Percentiles rank a stretch among this genome's conserved stretches.
phyloP scores from a whole-genome alignment of 2,329 filamentous ascomycete genomes.

The Dendryphion nanum region DNA sequence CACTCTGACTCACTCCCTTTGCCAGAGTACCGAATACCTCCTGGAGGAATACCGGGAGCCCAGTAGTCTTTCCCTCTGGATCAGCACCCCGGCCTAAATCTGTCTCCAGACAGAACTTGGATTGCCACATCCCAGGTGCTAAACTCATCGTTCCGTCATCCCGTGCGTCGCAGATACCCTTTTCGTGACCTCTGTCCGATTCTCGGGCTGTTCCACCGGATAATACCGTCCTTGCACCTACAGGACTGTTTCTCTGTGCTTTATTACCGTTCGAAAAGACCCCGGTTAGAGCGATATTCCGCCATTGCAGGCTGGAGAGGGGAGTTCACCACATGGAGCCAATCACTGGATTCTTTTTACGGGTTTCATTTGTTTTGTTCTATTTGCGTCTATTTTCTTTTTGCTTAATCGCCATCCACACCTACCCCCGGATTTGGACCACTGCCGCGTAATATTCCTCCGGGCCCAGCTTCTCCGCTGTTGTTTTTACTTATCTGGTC shows the following conservation, averaged over 20 bases:
- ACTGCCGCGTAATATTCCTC: too few relatives aligned
- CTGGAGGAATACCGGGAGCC: not conserved
- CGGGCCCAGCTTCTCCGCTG: not conserved
- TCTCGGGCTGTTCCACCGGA: conserved; percentile 24
- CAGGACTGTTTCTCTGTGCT: conserved; percentile 13
- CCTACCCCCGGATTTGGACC: too few relatives aligned
- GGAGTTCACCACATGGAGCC: conserved; percentile 14
- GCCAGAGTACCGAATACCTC: conserved; percentile 28
- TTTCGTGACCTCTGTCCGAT: conserved; percentile 28
- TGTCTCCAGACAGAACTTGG: conserved; percentile 28
- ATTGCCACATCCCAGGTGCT: conserved; percentile 23
- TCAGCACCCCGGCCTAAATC: conserved; percentile 1
- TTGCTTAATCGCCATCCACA: not conserved
- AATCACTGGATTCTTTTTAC: conserved; percentile 5
- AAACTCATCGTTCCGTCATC: conserved; percentile 27
- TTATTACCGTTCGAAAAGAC: conserved; percentile 24
- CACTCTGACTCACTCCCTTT: not conserved
- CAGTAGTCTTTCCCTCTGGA: not conserved
- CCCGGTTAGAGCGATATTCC: conserved; percentile 22
- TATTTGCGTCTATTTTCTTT: conserved; percentile 9
- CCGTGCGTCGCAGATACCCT: conserved; percentile 36
- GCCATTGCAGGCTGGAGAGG: conserved; percentile 12
- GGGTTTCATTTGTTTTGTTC: conserved; percentile 10
- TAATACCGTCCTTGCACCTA: conserved; percentile 23
- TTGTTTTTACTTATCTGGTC: not conserved